phyloP scores from a whole-genome alignment of 805 yeast species.

The Lipomyces spencermartinsiae region DNA sequence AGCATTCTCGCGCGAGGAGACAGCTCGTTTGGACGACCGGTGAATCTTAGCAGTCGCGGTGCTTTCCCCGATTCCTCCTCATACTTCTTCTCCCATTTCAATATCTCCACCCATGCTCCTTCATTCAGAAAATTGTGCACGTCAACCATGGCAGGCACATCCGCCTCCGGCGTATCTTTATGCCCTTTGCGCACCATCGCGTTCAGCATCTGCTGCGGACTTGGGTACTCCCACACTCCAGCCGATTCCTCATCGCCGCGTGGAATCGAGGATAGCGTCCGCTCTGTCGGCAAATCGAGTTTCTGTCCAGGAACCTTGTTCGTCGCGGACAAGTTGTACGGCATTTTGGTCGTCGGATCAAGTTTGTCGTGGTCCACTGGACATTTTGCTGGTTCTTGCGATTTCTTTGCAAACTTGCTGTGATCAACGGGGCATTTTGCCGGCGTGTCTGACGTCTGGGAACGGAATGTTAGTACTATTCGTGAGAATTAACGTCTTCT shows the following conservation, averaged over 20 bases:
- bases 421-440: slow-evolving; percentile 54
- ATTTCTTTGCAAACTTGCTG: slow-evolving; percentile 35
- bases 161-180: slow-evolving; percentile 87
- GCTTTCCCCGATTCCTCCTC: slow-evolving; percentile 58
- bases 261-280: slow-evolving; percentile 86
- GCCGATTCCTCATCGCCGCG: slow-evolving; percentile 68
- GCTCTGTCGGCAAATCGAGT: slow-evolving; percentile 76
- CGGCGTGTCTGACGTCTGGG: slow-evolving; percentile 15
- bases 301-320: slow-evolving; percentile 92
- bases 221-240: slow-evolving; percentile 97
- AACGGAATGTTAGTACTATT: background rate
- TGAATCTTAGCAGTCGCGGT: slow-evolving; percentile 84
- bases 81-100: slow-evolving; percentile 86
- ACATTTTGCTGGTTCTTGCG: slow-evolving; percentile 41
- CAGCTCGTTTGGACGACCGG: slow-evolving; percentile 88
- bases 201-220: slow-evolving; percentile 98
- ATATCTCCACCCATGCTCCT: slow-evolving; percentile 95
- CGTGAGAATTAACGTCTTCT: background rate
- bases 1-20: slow-evolving; percentile 84
- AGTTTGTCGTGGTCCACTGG: slow-evolving; percentile 49
- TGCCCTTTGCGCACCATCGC: slow-evolving; percentile 97
- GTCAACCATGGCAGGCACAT: slow-evolving; percentile 95
- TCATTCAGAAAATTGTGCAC: slow-evolving; percentile 96
- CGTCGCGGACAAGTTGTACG: slow-evolving; percentile 52
- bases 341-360: slow-evolving; percentile 43